Conservation (phyloP, 306 rosid species). For the Trifolium subterraneum region DNA sequence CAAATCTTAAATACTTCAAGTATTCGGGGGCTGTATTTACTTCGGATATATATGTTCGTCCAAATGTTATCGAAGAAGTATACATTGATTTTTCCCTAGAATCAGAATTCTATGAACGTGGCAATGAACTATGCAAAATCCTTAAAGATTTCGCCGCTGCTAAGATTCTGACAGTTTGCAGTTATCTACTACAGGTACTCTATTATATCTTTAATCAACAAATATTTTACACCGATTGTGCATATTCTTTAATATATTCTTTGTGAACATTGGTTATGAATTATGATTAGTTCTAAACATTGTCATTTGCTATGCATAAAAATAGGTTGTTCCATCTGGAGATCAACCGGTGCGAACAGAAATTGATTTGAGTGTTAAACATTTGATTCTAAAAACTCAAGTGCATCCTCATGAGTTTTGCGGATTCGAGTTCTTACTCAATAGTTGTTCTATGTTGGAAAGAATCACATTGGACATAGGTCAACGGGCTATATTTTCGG, state of each 20-base stretch:
- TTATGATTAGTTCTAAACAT: neutral
- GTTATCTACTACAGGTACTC: conserved; percentile 44
- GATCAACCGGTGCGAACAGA: conserved; percentile 36
- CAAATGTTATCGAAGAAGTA: conserved; percentile 17
- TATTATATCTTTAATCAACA: neutral
- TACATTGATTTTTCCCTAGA: conserved; percentile 21
- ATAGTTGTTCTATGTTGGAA: conserved; percentile 46
- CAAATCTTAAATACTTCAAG: conserved; percentile 22
- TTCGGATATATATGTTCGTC: neutral
- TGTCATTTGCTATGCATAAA: neutral
- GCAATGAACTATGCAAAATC: neutral
- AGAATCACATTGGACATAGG: conserved; percentile 49
- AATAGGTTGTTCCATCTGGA: conserved; percentile 42
- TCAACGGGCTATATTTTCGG: conserved; percentile 15
- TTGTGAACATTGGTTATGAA: neutral
- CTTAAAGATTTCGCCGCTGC: conserved; percentile 7
- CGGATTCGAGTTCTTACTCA: conserved; percentile 54
- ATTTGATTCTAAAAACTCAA: conserved; percentile 52
- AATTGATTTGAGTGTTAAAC: conserved; percentile 35
- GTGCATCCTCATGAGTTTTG: conserved; percentile 48
- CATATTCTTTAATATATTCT: neutral
- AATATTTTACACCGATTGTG: neutral
- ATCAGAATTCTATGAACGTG: neutral
- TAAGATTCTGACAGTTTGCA: conserved; percentile 33
- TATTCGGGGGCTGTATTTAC: conserved; percentile 5